Conservation (phyloP, 306 rosid genomes). For the Vicia faba region DNA sequence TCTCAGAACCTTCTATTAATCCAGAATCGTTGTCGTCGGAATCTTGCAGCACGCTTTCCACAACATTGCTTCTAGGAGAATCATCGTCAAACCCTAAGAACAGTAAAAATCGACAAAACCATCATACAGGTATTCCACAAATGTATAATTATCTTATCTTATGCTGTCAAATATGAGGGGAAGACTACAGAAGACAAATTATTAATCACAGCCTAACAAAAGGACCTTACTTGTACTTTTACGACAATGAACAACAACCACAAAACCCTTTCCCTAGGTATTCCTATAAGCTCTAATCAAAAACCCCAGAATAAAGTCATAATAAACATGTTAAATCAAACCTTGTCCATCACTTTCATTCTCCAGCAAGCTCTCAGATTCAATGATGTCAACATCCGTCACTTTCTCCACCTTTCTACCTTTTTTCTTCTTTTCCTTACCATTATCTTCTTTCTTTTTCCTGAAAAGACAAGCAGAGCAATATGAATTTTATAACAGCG, state of each 20-base stretch:
- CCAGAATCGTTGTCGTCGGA: conserved; percentile 35
- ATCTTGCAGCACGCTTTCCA: conserved; percentile 39
- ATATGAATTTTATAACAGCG: conserved; percentile 13
- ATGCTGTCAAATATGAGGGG: conserved; percentile 10
- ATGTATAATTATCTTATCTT: background rate
- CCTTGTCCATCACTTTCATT: conserved; percentile 55
- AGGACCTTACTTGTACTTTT: conserved; percentile 11
- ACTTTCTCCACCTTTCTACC: conserved; percentile 50
- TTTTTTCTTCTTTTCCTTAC: conserved; percentile 54
- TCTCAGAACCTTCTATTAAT: conserved; percentile 47
- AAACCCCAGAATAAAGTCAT: conserved; percentile 19
- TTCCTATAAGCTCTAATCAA: background rate
- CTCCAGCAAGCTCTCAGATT: conserved; percentile 47
- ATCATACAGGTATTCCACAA: conserved; percentile 19
- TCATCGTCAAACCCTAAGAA: conserved; percentile 51
- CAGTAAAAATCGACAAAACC: conserved; percentile 1
- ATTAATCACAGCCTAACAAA: background rate
- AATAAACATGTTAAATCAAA: conserved; percentile 34
- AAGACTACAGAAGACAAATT: background rate
- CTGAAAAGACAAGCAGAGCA: conserved; percentile 43
- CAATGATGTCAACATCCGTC: conserved; percentile 38
- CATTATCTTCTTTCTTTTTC: conserved; percentile 60
- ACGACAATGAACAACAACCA: background rate
- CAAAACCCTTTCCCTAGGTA: background rate
- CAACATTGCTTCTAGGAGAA: conserved; percentile 37